Conservation (phyloP, 768 basidiomycete genomes). For the Mycena pura region DNA sequence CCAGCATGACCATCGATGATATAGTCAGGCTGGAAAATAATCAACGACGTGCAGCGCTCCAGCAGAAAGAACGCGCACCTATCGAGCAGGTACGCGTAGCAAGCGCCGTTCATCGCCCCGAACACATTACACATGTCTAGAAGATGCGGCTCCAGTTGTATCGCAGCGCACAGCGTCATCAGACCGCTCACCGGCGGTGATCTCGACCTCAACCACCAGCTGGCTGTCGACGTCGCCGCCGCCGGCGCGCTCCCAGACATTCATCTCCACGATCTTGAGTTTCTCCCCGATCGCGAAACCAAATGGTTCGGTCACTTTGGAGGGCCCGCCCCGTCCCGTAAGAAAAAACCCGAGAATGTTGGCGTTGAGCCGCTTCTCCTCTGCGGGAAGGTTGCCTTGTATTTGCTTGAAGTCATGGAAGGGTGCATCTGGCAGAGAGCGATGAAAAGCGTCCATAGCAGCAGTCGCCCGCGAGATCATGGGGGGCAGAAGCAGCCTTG, state of each 20-base stretch:
- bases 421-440: slow-evolving; percentile 24
- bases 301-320: neutral
- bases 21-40: neutral
- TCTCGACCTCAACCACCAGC: no score
- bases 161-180: no score
- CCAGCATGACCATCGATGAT: slow-evolving; percentile 4
- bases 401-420: slow-evolving; percentile 39
- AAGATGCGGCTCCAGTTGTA: no score
- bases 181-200: no score
- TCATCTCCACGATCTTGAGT: slow-evolving; percentile 8
- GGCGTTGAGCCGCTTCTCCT: slow-evolving; percentile 43
- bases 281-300: neutral
- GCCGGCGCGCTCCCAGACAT: slow-evolving; percentile 14
- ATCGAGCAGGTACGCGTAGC: slow-evolving; percentile 20
- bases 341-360: slow-evolving; percentile 46
- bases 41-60: neutral
- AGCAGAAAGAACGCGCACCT: slow-evolving; percentile 7
- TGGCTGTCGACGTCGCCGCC: no score
- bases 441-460: slow-evolving; percentile 15
- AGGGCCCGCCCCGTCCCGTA: slow-evolving; percentile 9
- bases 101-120: slow-evolving; percentile 25
- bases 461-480: no score
- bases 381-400: slow-evolving; percentile 48
- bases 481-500: no score
- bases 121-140: slow-evolving; percentile 29